Percentiles rank a stretch among this genome's conserved stretches.
phyloP scores from a whole-genome alignment of 225 moss, liverwort and hornwort species.

The Polytrichum commune region DNA sequence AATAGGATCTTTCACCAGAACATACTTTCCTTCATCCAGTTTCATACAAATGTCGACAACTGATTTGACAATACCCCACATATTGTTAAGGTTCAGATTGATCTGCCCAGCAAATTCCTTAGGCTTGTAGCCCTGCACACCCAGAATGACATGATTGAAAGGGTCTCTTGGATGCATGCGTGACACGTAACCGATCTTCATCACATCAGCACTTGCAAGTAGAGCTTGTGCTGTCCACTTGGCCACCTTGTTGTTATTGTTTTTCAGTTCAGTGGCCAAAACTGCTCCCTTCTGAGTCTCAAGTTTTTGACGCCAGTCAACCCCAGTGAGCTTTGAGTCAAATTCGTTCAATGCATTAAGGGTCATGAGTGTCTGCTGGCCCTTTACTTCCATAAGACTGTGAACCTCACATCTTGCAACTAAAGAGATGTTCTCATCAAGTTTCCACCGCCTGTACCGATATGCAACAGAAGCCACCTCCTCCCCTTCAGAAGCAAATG shows the following conservation, averaged over 20 bases:
- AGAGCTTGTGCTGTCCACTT: constrained; percentile 80
- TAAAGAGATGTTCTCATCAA: constrained; percentile 58
- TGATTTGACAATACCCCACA: constrained; percentile 75
- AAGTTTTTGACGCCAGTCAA: constrained; percentile 70
- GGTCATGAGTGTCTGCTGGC: constrained; percentile 51
- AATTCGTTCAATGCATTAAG: constrained; percentile 69
- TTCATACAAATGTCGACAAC: constrained; percentile 70
- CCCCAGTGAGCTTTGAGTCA: constrained; percentile 65
- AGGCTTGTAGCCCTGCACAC: constrained; percentile 71
- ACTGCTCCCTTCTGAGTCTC: constrained; percentile 75
- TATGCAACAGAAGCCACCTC: constrained; percentile 71
- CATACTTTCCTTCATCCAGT: constrained; percentile 70
- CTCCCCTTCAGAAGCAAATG: constrained; percentile 65
- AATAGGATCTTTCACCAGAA: constrained; percentile 67
- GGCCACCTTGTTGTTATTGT: constrained; percentile 69
- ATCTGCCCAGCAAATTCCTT: constrained; percentile 72
- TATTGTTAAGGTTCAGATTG: constrained; percentile 67
- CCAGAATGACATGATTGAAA: constrained; percentile 60
- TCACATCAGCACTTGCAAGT: constrained; percentile 65
- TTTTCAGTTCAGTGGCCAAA: constrained; percentile 65
- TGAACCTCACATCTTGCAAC: constrained; percentile 74
- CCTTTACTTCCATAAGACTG: constrained; percentile 64
- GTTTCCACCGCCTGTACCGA: constrained; percentile 67
- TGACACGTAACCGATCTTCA: constrained; percentile 73
- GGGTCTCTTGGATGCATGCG: constrained; percentile 67